Base-by-base conservation (phyloP, 2,329 filamentous ascomycete genomes). In the Neonectria magnoliae region DNA sequence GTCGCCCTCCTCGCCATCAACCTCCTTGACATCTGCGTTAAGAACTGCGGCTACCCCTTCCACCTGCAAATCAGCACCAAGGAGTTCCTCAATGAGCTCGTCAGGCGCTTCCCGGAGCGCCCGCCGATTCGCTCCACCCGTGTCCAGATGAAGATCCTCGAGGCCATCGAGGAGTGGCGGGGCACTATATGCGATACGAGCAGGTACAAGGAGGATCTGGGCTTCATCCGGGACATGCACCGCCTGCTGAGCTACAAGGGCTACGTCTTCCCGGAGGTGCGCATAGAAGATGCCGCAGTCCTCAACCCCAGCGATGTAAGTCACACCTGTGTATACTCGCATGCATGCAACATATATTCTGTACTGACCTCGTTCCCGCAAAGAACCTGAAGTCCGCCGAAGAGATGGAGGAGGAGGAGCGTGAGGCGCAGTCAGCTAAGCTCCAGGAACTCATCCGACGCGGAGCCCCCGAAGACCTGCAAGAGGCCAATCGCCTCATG, bases 21-120 rank as follows among this genome's bases (percentile, higher is more conserved):
- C 82, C 88, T 99, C 71, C 92, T 99, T 77, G 96, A 99, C 79
- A 98, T 98, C 68, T 98, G 96, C 81, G 96, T 98, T 81, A 99
- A 99, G 85, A 99, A 99, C 83, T 99, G 96, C 86, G 96, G 96
- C 74, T 99, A 99, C 78, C 94, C 96, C 1, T 99, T 99, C 81
- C 96, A 99, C 77, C 89, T 99, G 63, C 96, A 99, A 81, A 98
- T 99, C 77, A 94, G 93, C 80, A 98, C 96, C 71, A 99, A 99
- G 80, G 96, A 99, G 76, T 99, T 99, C 75, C 89, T 99, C 74
- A 99, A 99, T 81, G 96, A 99, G 83, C 90, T 99, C 65, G 96
- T 99, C 66, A 90, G 96, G 71, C 89, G 96, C 70, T 99, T 99
- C 76, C 96, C 96, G 52, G 96, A 99, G 81, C 88, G 95, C 25